Evolutionary conservation across 805 yeast genomes (phyloP), one percentile per base, ranked within the genome.

Genomic region (Zygoascus flipseniorum): DNA sequence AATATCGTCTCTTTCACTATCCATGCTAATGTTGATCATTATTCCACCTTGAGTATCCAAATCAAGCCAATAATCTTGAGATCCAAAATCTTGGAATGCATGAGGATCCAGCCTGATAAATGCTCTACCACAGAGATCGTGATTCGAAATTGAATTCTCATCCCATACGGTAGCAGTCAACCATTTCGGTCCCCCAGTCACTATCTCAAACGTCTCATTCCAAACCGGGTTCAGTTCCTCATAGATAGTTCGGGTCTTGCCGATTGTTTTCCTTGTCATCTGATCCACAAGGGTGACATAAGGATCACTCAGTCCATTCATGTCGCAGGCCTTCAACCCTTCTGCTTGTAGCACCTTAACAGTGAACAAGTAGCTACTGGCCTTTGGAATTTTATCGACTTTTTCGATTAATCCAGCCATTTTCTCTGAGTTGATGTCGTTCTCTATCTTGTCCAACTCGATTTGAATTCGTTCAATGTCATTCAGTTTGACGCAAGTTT

Each of bases 171-270:
- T 82, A 1, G 81, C 77, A 1, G 81, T 76, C 1, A 85, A 58
- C 28, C 79, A 73, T 39, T 76, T 69, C 1, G 77, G 64, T 1
- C 76, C 67, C 20, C 73, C 68, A 0, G 76, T 73, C 0, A 69
- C 67, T 2, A 74, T 62, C 65, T 89, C 96, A 65, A 89, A 87
- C 53, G 85, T 86, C 70, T 90, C 96, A 61, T 87, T 86, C 95
- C 95, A 92, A 14, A 77, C 79, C 0, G 97, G 97, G 60, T 82
- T 81, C 35, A 77, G 69, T 4, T 82, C 79, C 52, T 79, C 79
- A 31, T 75, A 72, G 3, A 86, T 72, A 0, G 83, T 77, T 59
- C 86, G 74, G 0, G 98, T 90, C 56, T 79, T 81, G 2, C 85
- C 90, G 35, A 86, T 70, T 31, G 81, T 80, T 50, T 71, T 74